Percentiles rank a stretch among this genome's conserved stretches.
Conservation (phyloP, 2,329 filamentous ascomycete species). For the Clarireedia paspali region DNA sequence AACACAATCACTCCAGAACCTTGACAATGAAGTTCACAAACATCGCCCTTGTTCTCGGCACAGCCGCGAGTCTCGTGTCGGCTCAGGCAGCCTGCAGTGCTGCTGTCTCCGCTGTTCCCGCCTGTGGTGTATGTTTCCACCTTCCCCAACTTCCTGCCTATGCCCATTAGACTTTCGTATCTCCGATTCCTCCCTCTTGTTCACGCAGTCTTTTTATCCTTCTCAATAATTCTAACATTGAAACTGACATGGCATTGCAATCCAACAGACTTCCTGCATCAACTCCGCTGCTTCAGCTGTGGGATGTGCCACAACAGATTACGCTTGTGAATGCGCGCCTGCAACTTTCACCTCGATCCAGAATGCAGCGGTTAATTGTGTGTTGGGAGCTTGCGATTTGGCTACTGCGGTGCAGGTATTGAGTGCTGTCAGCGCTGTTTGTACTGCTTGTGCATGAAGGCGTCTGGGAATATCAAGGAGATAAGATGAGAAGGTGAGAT, state of each 20-base stretch:
- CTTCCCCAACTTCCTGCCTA: neutral
- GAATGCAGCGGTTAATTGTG: neutral
- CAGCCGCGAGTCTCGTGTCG: neutral
- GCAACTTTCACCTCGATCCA: neutral
- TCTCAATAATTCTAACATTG: neutral
- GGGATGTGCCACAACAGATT: neutral
- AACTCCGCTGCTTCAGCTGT: neutral
- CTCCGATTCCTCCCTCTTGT: no score
- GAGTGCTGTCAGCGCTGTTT: neutral
- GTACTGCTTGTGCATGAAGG: neutral
- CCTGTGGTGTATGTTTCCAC: constrained; percentile 2
- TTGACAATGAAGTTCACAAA: constrained; percentile 1
- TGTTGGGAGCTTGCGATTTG: neutral
- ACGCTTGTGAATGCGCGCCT: constrained; percentile 5
- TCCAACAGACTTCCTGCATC: constrained; percentile 1
- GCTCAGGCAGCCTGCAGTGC: constrained; percentile 1
- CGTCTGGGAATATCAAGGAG: neutral
- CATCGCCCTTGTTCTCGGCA: neutral
- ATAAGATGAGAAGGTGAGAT: no score
- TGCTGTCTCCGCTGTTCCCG: neutral
- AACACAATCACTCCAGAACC: neutral
- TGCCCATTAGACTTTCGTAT: neutral
- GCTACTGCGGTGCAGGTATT: neutral
- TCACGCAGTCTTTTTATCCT: neutral
- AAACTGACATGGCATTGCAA: neutral